A percentile compares a stretch with the other conserved stretches of the same genome.
phyloP scores from a whole-genome alignment of 2,329 filamentous ascomycete genomes.

The Paracamarosporium sp. region DNA sequence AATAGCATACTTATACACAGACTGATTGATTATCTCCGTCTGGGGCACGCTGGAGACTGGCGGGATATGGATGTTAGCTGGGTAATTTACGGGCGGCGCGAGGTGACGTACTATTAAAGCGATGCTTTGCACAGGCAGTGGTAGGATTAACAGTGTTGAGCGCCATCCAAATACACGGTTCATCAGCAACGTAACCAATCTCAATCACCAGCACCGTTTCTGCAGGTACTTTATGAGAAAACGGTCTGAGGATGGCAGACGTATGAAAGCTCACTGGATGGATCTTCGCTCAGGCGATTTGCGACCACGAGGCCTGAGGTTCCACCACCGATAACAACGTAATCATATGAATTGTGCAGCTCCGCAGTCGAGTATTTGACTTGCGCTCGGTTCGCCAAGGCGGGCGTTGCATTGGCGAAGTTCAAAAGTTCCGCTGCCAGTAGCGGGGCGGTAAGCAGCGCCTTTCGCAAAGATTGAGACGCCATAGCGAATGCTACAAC shows the following conservation, averaged over 20 bases:
- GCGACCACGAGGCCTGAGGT: slow-evolving; percentile 20
- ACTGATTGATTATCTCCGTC: slow-evolving; percentile 1
- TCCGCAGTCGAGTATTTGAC: slow-evolving; percentile 3
- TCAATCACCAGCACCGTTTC: slow-evolving; percentile 15
- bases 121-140: slow-evolving; percentile 3
- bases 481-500: not conserved
- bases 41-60: slow-evolving; percentile 4
- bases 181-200: slow-evolving; percentile 12
- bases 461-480: not conserved
- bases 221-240: not conserved
- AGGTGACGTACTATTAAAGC: slow-evolving; percentile 6
- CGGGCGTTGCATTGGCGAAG: not conserved
- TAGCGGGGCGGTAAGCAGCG: not conserved
- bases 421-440: not conserved
- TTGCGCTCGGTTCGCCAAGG: not conserved
- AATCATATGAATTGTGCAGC: slow-evolving; percentile 17
- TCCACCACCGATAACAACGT: slow-evolving; percentile 22
- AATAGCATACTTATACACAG: slow-evolving; percentile 10
- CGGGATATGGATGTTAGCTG: not conserved
- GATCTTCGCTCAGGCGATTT: slow-evolving; percentile 15
- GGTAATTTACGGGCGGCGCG: too few relatives aligned
- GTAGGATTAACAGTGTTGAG: not conserved
- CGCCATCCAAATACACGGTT: slow-evolving; percentile 10
- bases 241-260: not conserved
- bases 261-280: not conserved